phyloP scores from a whole-genome alignment of 2,329 filamentous ascomycete species.

The Helotiales sp. region DNA sequence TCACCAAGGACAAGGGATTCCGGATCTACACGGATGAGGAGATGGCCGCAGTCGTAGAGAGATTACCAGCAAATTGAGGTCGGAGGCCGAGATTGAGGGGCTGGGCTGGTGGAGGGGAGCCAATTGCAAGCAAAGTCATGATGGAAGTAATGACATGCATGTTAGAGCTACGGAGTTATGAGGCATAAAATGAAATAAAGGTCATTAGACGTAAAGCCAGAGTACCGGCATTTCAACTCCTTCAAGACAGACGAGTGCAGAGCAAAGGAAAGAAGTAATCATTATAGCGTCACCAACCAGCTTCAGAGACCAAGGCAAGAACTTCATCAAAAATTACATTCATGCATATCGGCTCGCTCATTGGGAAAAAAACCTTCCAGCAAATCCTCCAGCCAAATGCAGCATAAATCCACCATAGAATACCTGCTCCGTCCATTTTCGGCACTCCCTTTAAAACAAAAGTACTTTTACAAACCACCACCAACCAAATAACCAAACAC shows the following conservation, averaged over 20 bases:
- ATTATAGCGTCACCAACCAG: no score
- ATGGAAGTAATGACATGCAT: slow-evolving; percentile 4
- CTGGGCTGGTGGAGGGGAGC: not conserved
- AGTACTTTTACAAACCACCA: not conserved
- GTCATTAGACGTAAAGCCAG: slow-evolving; percentile 18
- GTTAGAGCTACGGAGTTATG: slow-evolving; percentile 24
- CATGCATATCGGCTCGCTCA: not conserved
- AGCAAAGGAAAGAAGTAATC: not conserved
- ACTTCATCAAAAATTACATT: not conserved
- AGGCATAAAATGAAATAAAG: slow-evolving; percentile 23
- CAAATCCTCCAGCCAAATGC: not conserved
- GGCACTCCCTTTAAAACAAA: not conserved
- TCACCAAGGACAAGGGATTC: slow-evolving; percentile 97
- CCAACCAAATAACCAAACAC: not conserved
- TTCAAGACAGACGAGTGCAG: not conserved
- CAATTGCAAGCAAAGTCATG: not conserved
- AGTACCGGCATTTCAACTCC: not conserved
- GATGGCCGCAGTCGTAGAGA: slow-evolving; percentile 90
- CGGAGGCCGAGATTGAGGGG: no score
- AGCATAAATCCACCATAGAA: not conserved
- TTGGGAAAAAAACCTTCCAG: not conserved
- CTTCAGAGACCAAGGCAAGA: no score
- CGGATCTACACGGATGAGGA: slow-evolving; percentile 98
- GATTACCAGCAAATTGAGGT: slow-evolving; percentile 69
- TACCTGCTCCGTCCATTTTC: not conserved